phyloP scores from a whole-genome alignment of 257 asterid genomes.

The Ilex asprella region DNA sequence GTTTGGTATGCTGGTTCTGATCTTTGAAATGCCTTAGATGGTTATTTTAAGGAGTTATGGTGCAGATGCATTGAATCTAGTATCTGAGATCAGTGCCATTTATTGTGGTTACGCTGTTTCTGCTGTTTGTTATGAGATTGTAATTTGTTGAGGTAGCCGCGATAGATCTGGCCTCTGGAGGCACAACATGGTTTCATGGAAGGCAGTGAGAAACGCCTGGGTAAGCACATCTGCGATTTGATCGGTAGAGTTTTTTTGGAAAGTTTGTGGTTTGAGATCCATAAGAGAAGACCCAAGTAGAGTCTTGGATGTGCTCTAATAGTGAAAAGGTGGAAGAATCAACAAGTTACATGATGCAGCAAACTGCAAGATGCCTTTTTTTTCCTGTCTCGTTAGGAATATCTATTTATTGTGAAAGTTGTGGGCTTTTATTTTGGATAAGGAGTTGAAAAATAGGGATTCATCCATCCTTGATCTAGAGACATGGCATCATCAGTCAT shows the following conservation, averaged over 20 bases:
- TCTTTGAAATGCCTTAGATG: conserved; percentile 19
- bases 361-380: conserved; percentile 18
- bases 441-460: neutral
- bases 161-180: neutral
- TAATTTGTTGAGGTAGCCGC: neutral
- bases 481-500: neutral
- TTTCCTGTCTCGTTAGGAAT: neutral
- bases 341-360: conserved; percentile 11
- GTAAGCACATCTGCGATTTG: neutral
- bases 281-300: neutral
- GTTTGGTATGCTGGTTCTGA: conserved; percentile 17
- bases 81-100: conserved; percentile 10
- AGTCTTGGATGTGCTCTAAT: neutral
- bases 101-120: conserved; percentile 16
- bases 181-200: neutral
- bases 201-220: neutral
- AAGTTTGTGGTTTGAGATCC: neutral
- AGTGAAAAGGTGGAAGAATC: neutral
- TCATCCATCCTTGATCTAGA: neutral
- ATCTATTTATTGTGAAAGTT: neutral
- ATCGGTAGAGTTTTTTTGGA: neutral
- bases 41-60: conserved; percentile 19
- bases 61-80: conserved; percentile 15
- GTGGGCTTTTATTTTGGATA: neutral
- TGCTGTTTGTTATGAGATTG: conserved; percentile 12